Evolutionary conservation across 352 stramenopile species (phyloP), one percentile per base, ranked within the genome.

Genomic region (Phytopythium oedochilum): DNA sequence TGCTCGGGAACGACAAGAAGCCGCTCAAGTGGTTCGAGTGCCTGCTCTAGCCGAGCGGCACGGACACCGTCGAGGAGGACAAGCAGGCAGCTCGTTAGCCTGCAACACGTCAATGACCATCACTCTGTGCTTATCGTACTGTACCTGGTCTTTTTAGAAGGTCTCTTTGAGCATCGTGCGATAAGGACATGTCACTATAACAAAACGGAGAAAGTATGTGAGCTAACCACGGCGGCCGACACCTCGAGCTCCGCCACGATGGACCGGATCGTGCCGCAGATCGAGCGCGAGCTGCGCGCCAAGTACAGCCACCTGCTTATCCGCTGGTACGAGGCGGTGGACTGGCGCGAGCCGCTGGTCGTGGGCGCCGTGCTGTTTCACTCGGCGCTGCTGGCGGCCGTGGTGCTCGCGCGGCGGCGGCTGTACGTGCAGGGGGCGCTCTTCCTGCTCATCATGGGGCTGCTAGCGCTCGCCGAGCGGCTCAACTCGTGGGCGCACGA

Each of bases 271-370:
- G 78, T 73, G 39, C 63, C 72, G 43, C 72, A 87, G 55, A 70
- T 92, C 52, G 60, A 79, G 73, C 76, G 75, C 68, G 76, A 88
- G 34, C 63, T 92, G 60, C 76, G 75, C 57, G 61, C 66, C 38
- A 83, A 89, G 66, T 89, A 90, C 66, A 73, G 71, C 50, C 79
- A 87, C 43, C 32, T 88, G 50, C 86, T 94, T 81, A 36, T 88
- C 9, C 68, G 79, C 45, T 94, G 83, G 83, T 94, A 92, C 63
- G 81, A 94, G 55, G 73, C 78, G 10, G 75, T 94, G 35, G 64
- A 94, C 65, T 94, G 84, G 84, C 78, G 46, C 1, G 84, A 94
- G 60, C 82, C 80, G 38, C 63, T 92, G 10, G 71, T 95, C 31
- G 54, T 84, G 26, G 77, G 81, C 17, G 61, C 86, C 15, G 51